Conservation (phyloP, 106 monocot genomes). For the Dendrobium chrysotoxum region DNA sequence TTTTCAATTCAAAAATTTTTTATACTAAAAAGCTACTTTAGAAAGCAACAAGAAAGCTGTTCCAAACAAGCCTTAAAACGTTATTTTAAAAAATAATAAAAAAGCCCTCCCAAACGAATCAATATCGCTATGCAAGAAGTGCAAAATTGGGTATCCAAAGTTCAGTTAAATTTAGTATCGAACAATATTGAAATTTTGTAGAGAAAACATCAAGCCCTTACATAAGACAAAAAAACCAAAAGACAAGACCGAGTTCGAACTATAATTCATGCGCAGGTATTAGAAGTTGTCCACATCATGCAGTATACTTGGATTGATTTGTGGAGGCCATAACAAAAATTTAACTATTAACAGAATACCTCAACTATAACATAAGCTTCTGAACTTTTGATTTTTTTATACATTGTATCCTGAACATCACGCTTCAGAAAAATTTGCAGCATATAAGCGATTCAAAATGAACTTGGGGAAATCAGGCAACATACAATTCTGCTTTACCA, state of each 20-base stretch:
- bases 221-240: not conserved
- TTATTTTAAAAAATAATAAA: too few relatives aligned
- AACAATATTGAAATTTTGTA: not conserved
- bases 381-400: not conserved
- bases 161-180: not conserved
- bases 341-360: not conserved
- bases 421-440: not conserved
- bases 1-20: too few relatives aligned
- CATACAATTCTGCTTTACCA: conserved; percentile 89
- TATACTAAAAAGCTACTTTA: too few relatives aligned
- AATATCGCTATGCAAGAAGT: not conserved
- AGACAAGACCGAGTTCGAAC: not conserved
- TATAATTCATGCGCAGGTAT: not conserved
- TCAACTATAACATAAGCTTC: not conserved
- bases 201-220: not conserved
- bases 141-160: not conserved
- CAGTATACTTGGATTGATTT: not conserved
- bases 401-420: not conserved
- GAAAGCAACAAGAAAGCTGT: too few relatives aligned
- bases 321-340: not conserved
- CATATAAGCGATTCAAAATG: not conserved
- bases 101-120: too few relatives aligned
- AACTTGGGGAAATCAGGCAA: conserved; percentile 21
- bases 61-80: too few relatives aligned
- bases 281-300: not conserved